Percentiles rank a stretch among this genome's conserved stretches.
phyloP scores from a whole-genome alignment of 257 asterid genomes.

The Oldenlandia corymbosa region DNA sequence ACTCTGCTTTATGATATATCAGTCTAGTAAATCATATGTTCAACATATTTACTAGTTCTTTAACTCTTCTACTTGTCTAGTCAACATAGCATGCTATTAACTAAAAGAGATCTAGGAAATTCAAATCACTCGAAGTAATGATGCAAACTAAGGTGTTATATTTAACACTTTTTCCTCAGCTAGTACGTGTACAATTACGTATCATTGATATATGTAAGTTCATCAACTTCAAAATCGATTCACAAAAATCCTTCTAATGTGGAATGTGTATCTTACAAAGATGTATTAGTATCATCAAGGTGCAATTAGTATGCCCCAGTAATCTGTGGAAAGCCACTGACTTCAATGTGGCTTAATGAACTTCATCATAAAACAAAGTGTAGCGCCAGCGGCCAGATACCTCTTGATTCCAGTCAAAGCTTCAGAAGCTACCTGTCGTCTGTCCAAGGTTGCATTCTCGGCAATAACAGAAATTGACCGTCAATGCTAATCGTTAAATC shows the following conservation, averaged over 20 bases:
- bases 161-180: not conserved
- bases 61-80: too few relatives aligned
- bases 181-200: not conserved
- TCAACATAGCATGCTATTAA: too few relatives aligned
- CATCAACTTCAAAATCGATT: slow-evolving; percentile 1
- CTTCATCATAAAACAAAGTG: not conserved
- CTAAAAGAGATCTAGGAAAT: not conserved
- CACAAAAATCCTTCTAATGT: slow-evolving; percentile 7
- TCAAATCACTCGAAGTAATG: not conserved
- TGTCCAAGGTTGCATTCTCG: slow-evolving; percentile 1
- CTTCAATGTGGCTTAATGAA: slow-evolving; percentile 1
- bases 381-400: not conserved
- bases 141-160: slow-evolving; percentile 1
- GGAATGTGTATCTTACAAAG: not conserved
- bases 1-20: too few relatives aligned
- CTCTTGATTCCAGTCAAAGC: not conserved
- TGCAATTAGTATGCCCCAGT: slow-evolving; percentile 1
- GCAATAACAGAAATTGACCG: not conserved
- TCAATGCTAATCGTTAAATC: not conserved
- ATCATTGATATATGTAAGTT: slow-evolving; percentile 1
- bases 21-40: too few relatives aligned
- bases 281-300: not conserved
- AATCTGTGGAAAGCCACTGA: not conserved
- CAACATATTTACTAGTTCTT: too few relatives aligned
- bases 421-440: not conserved